Base-by-base conservation (phyloP, 164 flowering plant genomes). In the Aristolochia californica region DNA sequence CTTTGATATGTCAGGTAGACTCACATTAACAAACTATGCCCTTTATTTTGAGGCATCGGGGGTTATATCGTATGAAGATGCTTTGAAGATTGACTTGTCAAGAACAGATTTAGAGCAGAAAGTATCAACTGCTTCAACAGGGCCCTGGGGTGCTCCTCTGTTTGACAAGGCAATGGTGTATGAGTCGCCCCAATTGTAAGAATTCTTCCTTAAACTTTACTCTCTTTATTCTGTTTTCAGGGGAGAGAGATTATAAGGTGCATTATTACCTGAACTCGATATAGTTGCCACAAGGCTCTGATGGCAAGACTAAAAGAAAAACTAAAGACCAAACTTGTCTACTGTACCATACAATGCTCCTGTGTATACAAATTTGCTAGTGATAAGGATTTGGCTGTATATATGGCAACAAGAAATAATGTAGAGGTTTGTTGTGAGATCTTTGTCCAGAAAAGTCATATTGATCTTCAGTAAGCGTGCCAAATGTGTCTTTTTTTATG, bases 101-200 rank as follows among this genome's bases (percentile, higher is more conserved):
- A 76, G 43, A n/a, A 25, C 74, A 64, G 70, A 80, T 14, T 26
- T 40, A 0, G 74, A 78, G 47, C 96, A 81, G 27, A 73, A 34
- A 56, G 82, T 84, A 47, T 83, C 73, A 54, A 74, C 91, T 51
- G 68, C 72, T 61, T 76, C 88, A 2, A 93, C 96, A 2, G 99
- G 99, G 25, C 99, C 99, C n/a, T 93, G 89, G 91, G 97, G 99
- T 48, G 96, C 91, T 70, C 89, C 94, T 40, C 75, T 93, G 14
- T 93, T 82, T 57, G 97, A 93, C 76, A 87, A 93, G 74, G 99
- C 88, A 24, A 78, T 89, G 22, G 40, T 75, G 17, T 84, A 83
- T 34, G 87, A 89, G 67, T 82, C 94, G 11, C 70, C 86, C 47
- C 81, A 80, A 50, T 55, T 81, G 99, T 93, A 74, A 81, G 98